Evolutionary conservation across 306 rosid species (phyloP), one percentile per base, ranked within the genome.

Genomic region (Oxytropis ochrocephala): DNA sequence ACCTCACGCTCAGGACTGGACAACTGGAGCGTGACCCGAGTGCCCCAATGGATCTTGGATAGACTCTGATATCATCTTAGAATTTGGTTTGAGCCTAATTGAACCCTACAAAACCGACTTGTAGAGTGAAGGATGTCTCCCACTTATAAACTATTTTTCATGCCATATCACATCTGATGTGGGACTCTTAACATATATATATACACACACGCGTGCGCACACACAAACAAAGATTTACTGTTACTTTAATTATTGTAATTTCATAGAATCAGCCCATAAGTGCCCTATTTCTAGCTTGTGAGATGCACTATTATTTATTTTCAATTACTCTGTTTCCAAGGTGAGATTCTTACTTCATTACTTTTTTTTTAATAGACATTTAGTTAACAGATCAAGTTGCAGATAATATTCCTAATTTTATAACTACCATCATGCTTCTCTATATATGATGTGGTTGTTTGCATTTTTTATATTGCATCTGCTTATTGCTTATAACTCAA

Each of bases 401-500:
- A 16, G 44, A 66, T 64, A 65, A 51, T 46, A 43, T n/a, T 55
- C 51, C 8, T 57, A 56, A 50, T 62, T 63, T 70, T 69, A 53
- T 48, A 51, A 32, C 32, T 59, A 42, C 29, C 46, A 32, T 21
- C 38, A 19, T 14, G 49, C 33, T 68, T 59, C 32, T 41, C 53
- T 33, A 5, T 11, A 35, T 51, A 54, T 27, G 18, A 52, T 17
- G 21, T 42, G 71, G 44, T 75, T 80, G 59, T 42, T 65, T 65
- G 71, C 55, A 41, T 70, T 12, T 67, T 24, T 60, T 48, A 41
- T 61, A 17, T 53, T 32, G n/a, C 53, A 38, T 47, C 61, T 67
- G 59, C 18, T 39, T 67, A 4, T 57, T 67, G 30, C 52, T 14
- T 74, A 3, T 80, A 51, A 64, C 75, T 62, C 64, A 72, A 70